Evolutionary conservation across 208 protist genomes (phyloP).

Genomic region (Leptomonas seymouri): DNA sequence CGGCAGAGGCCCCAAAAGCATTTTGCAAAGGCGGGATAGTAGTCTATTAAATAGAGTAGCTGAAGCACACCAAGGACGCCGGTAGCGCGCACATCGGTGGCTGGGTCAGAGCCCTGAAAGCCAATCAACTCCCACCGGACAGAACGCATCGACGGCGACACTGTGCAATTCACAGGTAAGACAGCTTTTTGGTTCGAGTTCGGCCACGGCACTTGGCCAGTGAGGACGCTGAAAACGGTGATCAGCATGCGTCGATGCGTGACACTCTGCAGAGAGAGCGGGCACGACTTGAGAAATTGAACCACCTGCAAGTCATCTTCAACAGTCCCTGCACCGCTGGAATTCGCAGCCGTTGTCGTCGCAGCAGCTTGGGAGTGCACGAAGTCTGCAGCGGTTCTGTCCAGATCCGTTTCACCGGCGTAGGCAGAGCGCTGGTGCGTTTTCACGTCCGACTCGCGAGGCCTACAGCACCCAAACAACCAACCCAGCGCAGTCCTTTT

Average conservation of each 20-base stretch:
- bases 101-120: constrained; percentile 81
- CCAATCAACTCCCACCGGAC: constrained; percentile 72
- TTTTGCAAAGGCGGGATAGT: constrained; percentile 56
- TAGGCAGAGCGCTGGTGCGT: constrained; percentile 11
- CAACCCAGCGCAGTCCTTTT: constrained; percentile 13
- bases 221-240: constrained; percentile 59
- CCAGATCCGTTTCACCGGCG: not conserved
- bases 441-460: not conserved
- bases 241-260: constrained; percentile 59
- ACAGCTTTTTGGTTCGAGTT: not conserved
- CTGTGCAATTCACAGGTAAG: not conserved
- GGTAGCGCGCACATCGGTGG: constrained; percentile 78
- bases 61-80: constrained; percentile 76
- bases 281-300: constrained; percentile 27
- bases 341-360: not conserved
- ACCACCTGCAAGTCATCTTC: constrained; percentile 28
- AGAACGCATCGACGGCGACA: constrained; percentile 10
- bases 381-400: not conserved
- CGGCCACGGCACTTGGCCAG: constrained; percentile 13
- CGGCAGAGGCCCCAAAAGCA: constrained; percentile 65
- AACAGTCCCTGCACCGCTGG: not conserved
- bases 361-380: not conserved
- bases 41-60: constrained; percentile 69
- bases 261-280: constrained; percentile 33
- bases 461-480: constrained; percentile 33